A percentile compares a stretch with the other conserved stretches of the same genome.
phyloP scores from a whole-genome alignment of 192 early-diverging fungal species.

The Coemansia erecta region DNA sequence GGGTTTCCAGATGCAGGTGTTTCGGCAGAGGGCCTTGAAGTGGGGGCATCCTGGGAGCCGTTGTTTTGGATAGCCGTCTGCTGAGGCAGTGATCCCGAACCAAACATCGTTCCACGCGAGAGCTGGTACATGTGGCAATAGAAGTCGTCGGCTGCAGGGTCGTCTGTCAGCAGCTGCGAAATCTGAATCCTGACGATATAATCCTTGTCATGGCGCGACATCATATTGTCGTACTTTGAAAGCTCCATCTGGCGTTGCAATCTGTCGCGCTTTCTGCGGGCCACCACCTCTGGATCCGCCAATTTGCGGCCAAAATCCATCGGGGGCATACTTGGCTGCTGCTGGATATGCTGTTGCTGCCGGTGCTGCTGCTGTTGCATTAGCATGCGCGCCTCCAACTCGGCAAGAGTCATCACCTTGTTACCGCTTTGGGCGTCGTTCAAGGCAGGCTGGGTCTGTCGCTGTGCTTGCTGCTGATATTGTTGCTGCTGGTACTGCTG shows the following conservation, averaged over 20 bases:
- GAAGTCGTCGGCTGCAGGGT: conserved; percentile 92
- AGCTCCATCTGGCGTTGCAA: conserved; percentile 48
- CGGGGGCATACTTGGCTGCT: background rate
- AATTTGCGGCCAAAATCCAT: background rate
- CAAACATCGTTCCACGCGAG: conserved; percentile 51
- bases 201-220: conserved; percentile 94
- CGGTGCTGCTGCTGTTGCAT: conserved; percentile 14
- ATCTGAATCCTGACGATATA: conserved; percentile 92
- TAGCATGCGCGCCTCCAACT: conserved; percentile 10
- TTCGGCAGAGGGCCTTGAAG: conserved; percentile 1
- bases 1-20: background rate
- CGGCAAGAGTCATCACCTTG: conserved; percentile 3
- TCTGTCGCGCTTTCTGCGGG: conserved; percentile 26
- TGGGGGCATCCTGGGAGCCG: background rate
- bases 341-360: conserved; percentile 5
- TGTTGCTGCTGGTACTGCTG: conserved; percentile 11
- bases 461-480: background rate
- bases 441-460: no score
- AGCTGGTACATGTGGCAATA: conserved; percentile 92
- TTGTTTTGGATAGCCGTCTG: background rate
- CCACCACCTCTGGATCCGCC: conserved; percentile 29
- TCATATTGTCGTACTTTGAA: conserved; percentile 82
- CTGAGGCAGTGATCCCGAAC: conserved; percentile 5
- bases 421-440: background rate
- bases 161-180: conserved; percentile 88